Base-by-base conservation (phyloP, 2,329 filamentous ascomycete genomes). In the Myriangium duriaei region DNA sequence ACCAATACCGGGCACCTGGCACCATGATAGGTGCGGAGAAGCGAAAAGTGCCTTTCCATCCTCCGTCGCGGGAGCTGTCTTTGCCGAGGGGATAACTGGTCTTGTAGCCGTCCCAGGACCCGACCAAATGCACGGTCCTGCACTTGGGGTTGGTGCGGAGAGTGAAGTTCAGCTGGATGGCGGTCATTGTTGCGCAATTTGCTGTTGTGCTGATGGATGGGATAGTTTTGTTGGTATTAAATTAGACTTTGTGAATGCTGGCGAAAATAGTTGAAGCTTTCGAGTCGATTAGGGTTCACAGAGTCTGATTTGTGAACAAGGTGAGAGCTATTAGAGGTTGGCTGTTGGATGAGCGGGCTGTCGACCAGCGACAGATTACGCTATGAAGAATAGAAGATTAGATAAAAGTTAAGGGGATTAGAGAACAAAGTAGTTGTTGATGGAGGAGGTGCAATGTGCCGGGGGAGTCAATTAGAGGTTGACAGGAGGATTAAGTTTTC, bases 21-120 rank as follows among this genome's bases (percentile, higher is more conserved):
- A 88, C 79, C 53, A 96, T 74, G 43, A 84, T 88, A 45, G 76
- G 67, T 59, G 80, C 81, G 66, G 91, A 82, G 69, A 98, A 95
- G 67, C 85, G 81, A 72, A 98, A 95, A 55, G 85, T 92, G 57
- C 88, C 91, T 51, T 81, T 81, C 58, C 86, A 86, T 41, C 81
- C 76, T 71, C 94, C 94, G 65, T 79, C 79, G 6, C 35, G 35
- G 49, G 45, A 48, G 34, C 80, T 74, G 56, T 94, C 85, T 69
- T 86, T 87, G 65, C 86, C 85, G 52, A 96, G 81, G 40, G 88
- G 88, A 54, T 95, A 83, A 66, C 95, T 88, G 50, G 85, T 84
- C 51, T 75, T 71, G 74, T 98, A 98, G 72, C 83, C 83, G 71
- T 98, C 91, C 88, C 88, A 98, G 51, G 88, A 96, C 56, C 88